These are phyloP conservation scores for Phytomonas sp. DNA, from an alignment of 208 protist genomes.

Conservation along the genomic window DNA sequence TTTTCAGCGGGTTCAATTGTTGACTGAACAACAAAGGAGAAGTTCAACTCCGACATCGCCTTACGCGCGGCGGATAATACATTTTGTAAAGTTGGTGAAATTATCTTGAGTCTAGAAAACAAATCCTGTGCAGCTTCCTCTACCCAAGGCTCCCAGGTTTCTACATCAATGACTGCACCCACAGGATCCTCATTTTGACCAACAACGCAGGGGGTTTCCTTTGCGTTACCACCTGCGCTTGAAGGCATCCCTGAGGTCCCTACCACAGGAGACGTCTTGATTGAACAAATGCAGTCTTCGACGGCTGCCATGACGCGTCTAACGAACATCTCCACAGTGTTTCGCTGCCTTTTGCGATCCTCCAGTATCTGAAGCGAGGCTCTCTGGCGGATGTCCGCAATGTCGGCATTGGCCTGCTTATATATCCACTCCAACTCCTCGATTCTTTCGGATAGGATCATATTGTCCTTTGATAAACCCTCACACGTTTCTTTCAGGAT, in stretches of 20 bases:
- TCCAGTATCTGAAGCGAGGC: background rate
- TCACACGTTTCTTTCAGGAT: background rate
- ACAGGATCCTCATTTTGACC: background rate
- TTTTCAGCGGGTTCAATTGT: background rate
- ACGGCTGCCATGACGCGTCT: background rate
- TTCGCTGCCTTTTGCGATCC: background rate
- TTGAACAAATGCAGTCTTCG: background rate
- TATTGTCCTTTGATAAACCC: background rate
- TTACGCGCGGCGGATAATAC: background rate
- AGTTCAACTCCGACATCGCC: background rate
- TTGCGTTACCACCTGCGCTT: background rate
- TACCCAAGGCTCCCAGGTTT: background rate
- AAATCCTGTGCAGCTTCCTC: background rate
- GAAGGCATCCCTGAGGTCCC: too few species aligned
- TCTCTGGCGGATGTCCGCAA: background rate
- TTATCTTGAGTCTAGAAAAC: background rate
- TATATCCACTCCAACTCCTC: background rate
- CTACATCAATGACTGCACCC: background rate
- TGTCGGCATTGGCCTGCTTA: constrained; percentile 1
- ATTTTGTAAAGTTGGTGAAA: background rate
- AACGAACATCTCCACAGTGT: background rate
- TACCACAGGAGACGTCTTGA: background rate
- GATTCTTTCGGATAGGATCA: background rate
- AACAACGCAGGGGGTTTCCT: background rate
- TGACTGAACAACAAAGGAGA: background rate